A percentile compares a stretch with the other conserved stretches of the same genome.
phyloP scores from a whole-genome alignment of 2,329 filamentous ascomycete genomes.

The Cryoendolithus antarcticus region DNA sequence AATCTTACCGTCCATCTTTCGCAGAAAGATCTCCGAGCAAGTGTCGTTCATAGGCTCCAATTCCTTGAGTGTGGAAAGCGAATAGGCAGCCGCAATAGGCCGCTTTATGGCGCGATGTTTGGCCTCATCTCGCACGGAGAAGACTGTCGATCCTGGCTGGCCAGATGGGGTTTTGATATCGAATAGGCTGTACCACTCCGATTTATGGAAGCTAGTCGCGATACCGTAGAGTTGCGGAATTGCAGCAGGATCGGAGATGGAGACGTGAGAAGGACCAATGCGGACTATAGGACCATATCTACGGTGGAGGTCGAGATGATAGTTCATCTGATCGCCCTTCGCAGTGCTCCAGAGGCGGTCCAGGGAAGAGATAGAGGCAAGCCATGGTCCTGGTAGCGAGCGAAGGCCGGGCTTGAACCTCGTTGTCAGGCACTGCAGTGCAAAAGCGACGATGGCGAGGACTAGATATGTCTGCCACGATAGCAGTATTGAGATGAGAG shows the following conservation, averaged over 20 bases:
- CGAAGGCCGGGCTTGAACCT: constrained; percentile 10
- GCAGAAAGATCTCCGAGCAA: constrained; percentile 11
- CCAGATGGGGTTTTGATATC: constrained; percentile 13
- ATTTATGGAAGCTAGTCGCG: constrained; percentile 11
- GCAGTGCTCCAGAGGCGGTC: constrained; percentile 42
- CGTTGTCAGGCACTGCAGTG: no score
- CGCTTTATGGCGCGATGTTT: constrained; percentile 29
- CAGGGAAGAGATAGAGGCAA: constrained; percentile 40
- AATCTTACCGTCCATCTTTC: constrained; percentile 8
- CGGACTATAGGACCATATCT: constrained; percentile 58
- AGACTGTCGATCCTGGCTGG: constrained; percentile 15
- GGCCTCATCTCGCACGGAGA: constrained; percentile 28
- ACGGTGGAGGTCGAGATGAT: constrained; percentile 43
- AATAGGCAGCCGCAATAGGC: constrained; percentile 12
- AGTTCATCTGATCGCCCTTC: constrained; percentile 56
- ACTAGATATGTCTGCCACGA: no score
- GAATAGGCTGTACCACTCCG: constrained; percentile 10
- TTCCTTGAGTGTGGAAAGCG: constrained; percentile 13
- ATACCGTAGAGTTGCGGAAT: constrained; percentile 46
- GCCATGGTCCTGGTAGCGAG: constrained; percentile 39
- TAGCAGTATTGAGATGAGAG: no score
- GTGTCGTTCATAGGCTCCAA: constrained; percentile 16
- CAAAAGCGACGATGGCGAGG: no score
- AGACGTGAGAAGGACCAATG: constrained; percentile 64
- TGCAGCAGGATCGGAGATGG: constrained; percentile 55